These are phyloP conservation scores for Spergularia marina DNA, from an alignment of 148 eudicot species.

Conservation along the genomic window DNA sequence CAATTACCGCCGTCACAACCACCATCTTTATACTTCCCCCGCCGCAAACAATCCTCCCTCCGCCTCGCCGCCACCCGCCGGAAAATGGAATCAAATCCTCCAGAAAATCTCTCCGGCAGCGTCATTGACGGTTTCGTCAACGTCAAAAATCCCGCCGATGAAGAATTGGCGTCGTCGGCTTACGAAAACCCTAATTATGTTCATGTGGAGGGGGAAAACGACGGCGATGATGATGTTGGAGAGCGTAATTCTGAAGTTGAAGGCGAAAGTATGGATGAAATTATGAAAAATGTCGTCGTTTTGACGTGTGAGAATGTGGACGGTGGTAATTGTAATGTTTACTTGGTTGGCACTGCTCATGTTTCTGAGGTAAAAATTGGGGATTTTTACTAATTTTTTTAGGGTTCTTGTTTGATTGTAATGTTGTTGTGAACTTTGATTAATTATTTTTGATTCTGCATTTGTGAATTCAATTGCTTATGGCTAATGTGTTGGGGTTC, in stretches of 20 bases:
- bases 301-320: constrained; percentile 56
- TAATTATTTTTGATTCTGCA: background rate
- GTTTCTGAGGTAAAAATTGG: constrained; percentile 64
- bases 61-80: constrained; percentile 16
- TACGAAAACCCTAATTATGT: constrained; percentile 18
- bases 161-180: background rate
- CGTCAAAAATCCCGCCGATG: constrained; percentile 32
- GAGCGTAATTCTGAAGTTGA: constrained; percentile 6
- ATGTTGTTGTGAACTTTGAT: background rate
- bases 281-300: constrained; percentile 46
- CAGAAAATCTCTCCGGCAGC: constrained; percentile 32
- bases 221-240: constrained; percentile 17
- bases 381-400: background rate
- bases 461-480: background rate
- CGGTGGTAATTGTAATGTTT: constrained; percentile 70
- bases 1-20: constrained; percentile 9
- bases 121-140: constrained; percentile 39
- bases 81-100: constrained; percentile 29
- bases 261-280: constrained; percentile 64
- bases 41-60: background rate
- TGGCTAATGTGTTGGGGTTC: background rate
- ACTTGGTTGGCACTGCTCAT: constrained; percentile 83
- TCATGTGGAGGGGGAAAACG: constrained; percentile 20
- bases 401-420: constrained; percentile 5
- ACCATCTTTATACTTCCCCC: background rate